These are phyloP conservation scores for Allium sativum DNA, from an alignment of 106 monocot species.

Conservation along the genomic window DNA sequence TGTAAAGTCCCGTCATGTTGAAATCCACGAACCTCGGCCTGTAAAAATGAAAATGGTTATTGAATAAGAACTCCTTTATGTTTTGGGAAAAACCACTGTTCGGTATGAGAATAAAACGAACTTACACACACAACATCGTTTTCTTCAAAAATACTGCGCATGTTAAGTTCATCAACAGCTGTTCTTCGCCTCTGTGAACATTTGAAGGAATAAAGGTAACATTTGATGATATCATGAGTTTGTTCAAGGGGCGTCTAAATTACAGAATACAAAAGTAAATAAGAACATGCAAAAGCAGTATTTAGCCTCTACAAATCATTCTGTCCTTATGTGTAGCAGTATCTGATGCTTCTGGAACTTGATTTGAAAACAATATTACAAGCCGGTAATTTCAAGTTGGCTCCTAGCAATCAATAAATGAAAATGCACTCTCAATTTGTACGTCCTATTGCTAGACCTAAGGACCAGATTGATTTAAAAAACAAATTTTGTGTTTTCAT, in stretches of 20 bases:
- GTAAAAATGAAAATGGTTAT: slow-evolving; percentile 5
- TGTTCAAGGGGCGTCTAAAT: background rate
- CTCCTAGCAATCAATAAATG: too few relatives aligned
- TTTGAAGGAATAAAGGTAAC: slow-evolving; percentile 2
- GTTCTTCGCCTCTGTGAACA: slow-evolving; percentile 74
- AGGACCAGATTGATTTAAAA: too few relatives aligned
- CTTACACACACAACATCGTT: slow-evolving; percentile 98
- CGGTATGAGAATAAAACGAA: background rate
- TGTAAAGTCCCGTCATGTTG: slow-evolving; percentile 96
- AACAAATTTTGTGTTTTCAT: too few relatives aligned
- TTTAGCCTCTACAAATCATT: too few relatives aligned
- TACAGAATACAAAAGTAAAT: too few relatives aligned
- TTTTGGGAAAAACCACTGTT: too few relatives aligned
- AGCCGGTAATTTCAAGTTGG: too few relatives aligned
- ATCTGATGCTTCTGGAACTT: too few relatives aligned
- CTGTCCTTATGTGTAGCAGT: too few relatives aligned
- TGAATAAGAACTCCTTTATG: background rate
- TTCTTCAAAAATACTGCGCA: slow-evolving; percentile 96
- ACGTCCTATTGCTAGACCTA: too few relatives aligned
- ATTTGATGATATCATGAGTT: background rate
- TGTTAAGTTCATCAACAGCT: slow-evolving; percentile 97
- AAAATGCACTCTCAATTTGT: too few relatives aligned
- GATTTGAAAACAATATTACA: too few relatives aligned
- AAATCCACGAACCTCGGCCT: slow-evolving; percentile 98
- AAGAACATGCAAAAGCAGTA: background rate